These are phyloP conservation scores for Aspergillus fructus DNA, from an alignment of 2,329 filamentous ascomycete species.

Conservation along the genomic window DNA sequence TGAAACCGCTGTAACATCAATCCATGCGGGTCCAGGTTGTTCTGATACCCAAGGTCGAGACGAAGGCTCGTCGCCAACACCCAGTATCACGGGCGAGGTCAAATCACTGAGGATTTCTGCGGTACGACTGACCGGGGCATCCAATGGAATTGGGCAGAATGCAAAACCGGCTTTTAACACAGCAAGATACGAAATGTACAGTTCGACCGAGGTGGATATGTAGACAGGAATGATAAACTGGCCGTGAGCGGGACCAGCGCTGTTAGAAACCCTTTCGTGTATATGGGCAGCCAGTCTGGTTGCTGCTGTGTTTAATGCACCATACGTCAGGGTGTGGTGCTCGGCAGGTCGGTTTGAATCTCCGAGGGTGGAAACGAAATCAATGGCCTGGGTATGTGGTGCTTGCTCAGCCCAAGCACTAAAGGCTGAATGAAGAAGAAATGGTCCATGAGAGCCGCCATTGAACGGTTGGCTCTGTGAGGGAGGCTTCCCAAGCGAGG, in stretches of 20 bases:
- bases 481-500: slow-evolving; percentile 23
- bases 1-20: slow-evolving; percentile 23
- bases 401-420: slow-evolving; percentile 23
- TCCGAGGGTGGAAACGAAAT: slow-evolving; percentile 20
- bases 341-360: slow-evolving; percentile 21
- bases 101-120: slow-evolving; percentile 30
- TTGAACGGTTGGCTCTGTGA: slow-evolving; percentile 2
- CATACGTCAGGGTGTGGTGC: slow-evolving; percentile 27
- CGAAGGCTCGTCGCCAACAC: slow-evolving; percentile 15
- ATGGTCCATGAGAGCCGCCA: background rate
- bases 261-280: slow-evolving; percentile 5
- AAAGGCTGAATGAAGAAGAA: slow-evolving; percentile 27
- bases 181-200: slow-evolving; percentile 40
- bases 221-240: slow-evolving; percentile 27
- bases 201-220: slow-evolving; percentile 33
- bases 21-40: slow-evolving; percentile 15
- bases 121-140: slow-evolving; percentile 31
- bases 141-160: slow-evolving; percentile 39
- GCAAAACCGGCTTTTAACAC: slow-evolving; percentile 37
- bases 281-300: slow-evolving; percentile 22
- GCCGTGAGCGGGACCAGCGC: background rate
- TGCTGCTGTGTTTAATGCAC: slow-evolving; percentile 23
- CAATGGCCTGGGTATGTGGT: slow-evolving; percentile 24
- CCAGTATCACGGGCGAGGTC: slow-evolving; percentile 26
- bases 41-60: slow-evolving; percentile 2